Evolutionary conservation across 805 yeast genomes (phyloP), one percentile per base, ranked within the genome.

Genomic region (Lachancea sp.): DNA sequence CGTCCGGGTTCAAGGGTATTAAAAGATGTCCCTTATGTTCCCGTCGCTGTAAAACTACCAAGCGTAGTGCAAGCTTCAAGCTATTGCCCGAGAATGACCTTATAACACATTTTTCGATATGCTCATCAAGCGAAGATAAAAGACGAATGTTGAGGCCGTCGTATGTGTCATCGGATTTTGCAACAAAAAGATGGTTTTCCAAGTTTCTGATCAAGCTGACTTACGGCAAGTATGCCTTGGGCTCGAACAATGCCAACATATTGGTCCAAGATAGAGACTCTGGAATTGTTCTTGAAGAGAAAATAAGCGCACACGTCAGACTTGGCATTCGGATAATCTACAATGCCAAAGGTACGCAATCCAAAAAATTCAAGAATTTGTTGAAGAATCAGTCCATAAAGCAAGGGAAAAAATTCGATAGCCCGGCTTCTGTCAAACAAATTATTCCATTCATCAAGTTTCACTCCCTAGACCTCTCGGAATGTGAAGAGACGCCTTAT

Each of bases 201-300:
- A 88, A 85, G 56, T 76, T 85, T 2, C 68, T 90, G 46, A 83
- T 89, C 41, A 90, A 88, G 58, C 68, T 93, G 38, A 86, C 93
- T 0, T 89, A 87, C 59, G 99, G 99, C 0, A 84, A 84, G 55
- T 84, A 89, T 60, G 79, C 81, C 40, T 66, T 91, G 31, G 97
- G 97, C 2, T 81, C 82, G 19, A 87, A 91, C 59, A 88, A 95
- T 39, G 99, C 97, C 9, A 91, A 91, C 58, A 91, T 93, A 26
- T 69, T 93, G 41, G 97, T 91, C 2, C 98, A 93, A 62, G 97
- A 93, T 61, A 72, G 99, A 49, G 71, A 75, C 15, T 82, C 96
- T 0, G 99, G 99, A 0, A 75, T 86, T 38, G 79, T 91, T n/a
- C 65, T 85, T 58, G 98, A 91, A 60, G 99, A 91, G 57, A 88